Conservation (phyloP, 805 yeast species). For the Torulaspora maleeae region DNA sequence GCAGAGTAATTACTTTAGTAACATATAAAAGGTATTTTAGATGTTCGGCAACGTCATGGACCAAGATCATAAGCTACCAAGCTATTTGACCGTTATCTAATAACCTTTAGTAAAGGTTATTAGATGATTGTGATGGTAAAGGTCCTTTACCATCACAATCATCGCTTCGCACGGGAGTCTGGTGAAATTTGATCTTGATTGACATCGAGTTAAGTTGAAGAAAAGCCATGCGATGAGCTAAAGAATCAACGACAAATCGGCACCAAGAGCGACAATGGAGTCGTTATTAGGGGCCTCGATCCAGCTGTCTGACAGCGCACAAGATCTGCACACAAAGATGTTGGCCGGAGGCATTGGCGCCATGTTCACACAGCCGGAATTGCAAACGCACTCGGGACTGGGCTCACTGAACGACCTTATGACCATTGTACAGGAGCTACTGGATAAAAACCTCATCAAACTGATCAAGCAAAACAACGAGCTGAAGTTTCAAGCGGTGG, state of each 20-base stretch:
- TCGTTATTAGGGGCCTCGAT: constrained; percentile 11
- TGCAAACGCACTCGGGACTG: constrained; percentile 47
- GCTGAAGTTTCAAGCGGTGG: constrained; percentile 70
- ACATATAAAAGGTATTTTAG: background rate
- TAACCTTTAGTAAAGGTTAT: no score
- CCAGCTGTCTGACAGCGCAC: constrained; percentile 43
- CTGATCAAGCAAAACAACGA: constrained; percentile 63
- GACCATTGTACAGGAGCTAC: constrained; percentile 47
- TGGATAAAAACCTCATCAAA: constrained; percentile 59
- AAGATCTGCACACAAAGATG: constrained; percentile 61
- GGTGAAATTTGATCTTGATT: background rate
- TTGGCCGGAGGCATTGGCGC: constrained; percentile 43
- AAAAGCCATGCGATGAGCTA: constrained; percentile 11
- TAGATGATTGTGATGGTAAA: no score
- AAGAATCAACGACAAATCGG: background rate
- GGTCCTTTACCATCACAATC: no score
- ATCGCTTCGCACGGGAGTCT: constrained; percentile 4
- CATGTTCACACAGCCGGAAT: constrained; percentile 63
- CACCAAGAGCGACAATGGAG: constrained; percentile 5
- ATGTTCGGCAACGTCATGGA: background rate
- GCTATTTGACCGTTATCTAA: background rate
- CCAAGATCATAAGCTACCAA: background rate
- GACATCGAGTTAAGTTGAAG: constrained; percentile 1
- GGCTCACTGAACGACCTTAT: constrained; percentile 43
- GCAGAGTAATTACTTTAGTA: background rate